A percentile compares a stretch with the other conserved stretches of the same genome.
Conservation (phyloP, 2,329 filamentous ascomycete genomes). For the Nemania sp. region DNA sequence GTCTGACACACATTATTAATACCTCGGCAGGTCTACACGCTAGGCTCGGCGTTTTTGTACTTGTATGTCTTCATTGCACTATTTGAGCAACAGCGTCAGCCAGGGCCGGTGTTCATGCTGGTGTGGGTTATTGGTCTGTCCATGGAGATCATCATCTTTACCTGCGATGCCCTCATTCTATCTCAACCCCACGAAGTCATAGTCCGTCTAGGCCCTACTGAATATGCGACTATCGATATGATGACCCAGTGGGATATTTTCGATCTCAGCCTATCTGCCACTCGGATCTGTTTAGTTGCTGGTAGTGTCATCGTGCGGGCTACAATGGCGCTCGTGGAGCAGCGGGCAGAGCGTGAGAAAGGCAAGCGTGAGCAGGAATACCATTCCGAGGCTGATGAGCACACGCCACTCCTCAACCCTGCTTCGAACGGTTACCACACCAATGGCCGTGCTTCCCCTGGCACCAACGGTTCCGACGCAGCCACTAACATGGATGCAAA, state of each 20-base stretch:
- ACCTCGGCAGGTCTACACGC: constrained; percentile 74
- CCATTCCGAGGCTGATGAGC: constrained; percentile 55
- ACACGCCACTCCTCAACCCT: constrained; percentile 62
- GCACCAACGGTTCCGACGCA: constrained; percentile 47
- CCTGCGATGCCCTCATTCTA: constrained; percentile 70
- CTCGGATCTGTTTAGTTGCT: constrained; percentile 70
- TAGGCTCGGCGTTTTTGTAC: constrained; percentile 85
- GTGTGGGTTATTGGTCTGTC: constrained; percentile 77
- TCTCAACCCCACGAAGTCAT: constrained; percentile 68
- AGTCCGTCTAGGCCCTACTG: constrained; percentile 48
- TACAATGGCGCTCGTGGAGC: constrained; percentile 53
- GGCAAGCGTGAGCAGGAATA: constrained; percentile 49
- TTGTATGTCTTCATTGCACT: constrained; percentile 84
- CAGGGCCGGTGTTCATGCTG: constrained; percentile 76
- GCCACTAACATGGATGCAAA: constrained; percentile 11
- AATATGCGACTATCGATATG: constrained; percentile 45
- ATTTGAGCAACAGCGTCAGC: constrained; percentile 80
- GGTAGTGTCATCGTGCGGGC: constrained; percentile 65
- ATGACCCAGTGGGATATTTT: constrained; percentile 61
- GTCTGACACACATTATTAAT: constrained; percentile 13
- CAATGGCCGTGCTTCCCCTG: constrained; percentile 43
- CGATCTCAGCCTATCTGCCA: constrained; percentile 68
- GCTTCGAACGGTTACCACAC: constrained; percentile 32
- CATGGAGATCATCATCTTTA: constrained; percentile 74
- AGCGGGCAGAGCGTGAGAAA: constrained; percentile 47